Conservation (phyloP, 176 grass and related monocot genomes). For the Carex kokanica region DNA sequence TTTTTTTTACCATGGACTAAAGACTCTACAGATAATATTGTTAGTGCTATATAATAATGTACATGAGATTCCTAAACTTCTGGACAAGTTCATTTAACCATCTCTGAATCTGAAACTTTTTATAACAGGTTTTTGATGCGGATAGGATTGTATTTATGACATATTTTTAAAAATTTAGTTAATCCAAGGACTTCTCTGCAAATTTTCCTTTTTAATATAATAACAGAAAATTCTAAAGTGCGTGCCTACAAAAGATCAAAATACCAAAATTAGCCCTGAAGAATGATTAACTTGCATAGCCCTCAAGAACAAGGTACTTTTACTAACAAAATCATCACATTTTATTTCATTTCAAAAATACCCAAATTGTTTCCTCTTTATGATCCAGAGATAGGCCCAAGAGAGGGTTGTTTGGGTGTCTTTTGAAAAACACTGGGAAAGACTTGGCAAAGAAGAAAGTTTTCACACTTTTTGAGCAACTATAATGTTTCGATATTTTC, state of each 20-base stretch:
- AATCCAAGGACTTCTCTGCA: neutral
- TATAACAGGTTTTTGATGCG: neutral
- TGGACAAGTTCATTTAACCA: neutral
- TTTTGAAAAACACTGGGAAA: neutral
- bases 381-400: neutral
- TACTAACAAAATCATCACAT: neutral
- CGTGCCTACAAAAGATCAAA: neutral
- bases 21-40: neutral
- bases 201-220: neutral
- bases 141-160: neutral
- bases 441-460: neutral
- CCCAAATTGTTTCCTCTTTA: neutral
- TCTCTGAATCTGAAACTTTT: neutral
- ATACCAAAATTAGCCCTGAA: neutral
- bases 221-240: neutral
- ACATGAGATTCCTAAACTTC: neutral
- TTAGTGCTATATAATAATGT: neutral
- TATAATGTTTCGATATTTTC: neutral
- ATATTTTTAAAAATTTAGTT: neutral
- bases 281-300: neutral
- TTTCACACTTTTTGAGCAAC: neutral
- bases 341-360: neutral
- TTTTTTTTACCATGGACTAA: neutral
- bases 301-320: neutral
- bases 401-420: neutral